Evolutionary conservation across 805 yeast species (phyloP).

Genomic region (Schwanniomyces polymorphus): DNA sequence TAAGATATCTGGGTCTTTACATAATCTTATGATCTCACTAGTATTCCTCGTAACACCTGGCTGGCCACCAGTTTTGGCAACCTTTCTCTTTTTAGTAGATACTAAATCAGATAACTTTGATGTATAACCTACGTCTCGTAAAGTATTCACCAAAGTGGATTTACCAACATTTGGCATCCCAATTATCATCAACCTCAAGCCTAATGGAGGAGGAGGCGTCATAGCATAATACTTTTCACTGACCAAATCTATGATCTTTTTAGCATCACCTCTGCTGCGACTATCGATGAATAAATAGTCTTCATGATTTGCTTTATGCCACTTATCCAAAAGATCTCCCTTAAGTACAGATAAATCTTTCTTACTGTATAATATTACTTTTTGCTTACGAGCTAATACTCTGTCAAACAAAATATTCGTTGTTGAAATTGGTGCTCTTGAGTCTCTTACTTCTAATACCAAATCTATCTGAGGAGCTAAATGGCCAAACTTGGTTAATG

Average conservation of each 20-base stretch:
- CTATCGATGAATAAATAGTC: constrained; percentile 55
- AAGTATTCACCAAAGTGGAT: constrained; percentile 77
- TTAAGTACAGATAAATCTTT: constrained; percentile 58
- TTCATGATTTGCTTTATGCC: constrained; percentile 33
- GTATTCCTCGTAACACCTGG: constrained; percentile 90
- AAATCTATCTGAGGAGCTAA: constrained; percentile 79
- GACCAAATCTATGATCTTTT: constrained; percentile 49
- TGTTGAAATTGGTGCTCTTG: constrained; percentile 86
- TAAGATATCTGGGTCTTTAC: constrained; percentile 59
- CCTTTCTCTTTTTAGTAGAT: constrained; percentile 51
- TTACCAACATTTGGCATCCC: constrained; percentile 99
- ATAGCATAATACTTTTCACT: constrained; percentile 43
- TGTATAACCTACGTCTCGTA: constrained; percentile 49
- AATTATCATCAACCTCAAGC: constrained; percentile 70
- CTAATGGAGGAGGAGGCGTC: constrained; percentile 76
- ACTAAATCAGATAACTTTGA: constrained; percentile 19
- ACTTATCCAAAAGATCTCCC: constrained; percentile 25
- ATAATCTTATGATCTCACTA: constrained; percentile 69
- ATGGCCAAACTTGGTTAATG: constrained; percentile 63
- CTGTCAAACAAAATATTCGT: constrained; percentile 77
- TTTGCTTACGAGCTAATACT: constrained; percentile 53
- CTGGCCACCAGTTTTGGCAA: constrained; percentile 79
- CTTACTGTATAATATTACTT: constrained; percentile 75
- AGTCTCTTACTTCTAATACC: constrained; percentile 81
- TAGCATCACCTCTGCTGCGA: constrained; percentile 50